Base-by-base conservation (phyloP, 495 filamentous ascomycete species). In the Aspergillus steynii region DNA sequence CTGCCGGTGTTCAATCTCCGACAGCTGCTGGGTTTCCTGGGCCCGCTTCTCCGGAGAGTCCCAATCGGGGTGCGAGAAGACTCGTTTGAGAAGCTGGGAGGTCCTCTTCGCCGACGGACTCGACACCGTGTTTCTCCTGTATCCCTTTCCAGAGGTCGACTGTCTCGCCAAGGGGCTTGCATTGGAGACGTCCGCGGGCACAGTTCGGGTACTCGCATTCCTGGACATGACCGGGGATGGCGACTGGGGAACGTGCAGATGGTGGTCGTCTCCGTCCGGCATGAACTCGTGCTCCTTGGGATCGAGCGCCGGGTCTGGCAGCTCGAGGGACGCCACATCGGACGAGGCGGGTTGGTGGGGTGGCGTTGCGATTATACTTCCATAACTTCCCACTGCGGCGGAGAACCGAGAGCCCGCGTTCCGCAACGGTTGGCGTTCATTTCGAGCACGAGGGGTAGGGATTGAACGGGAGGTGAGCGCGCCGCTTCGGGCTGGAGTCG, bases 241-340 rank as follows among this genome's bases (percentile, higher is more conserved):
- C 0, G 62, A 69, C 51, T 62, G 64, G 8, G 63, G 62, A 5
- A 37, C 45, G 14, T 51, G 52, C 29, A 52, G 61, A 12, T 34
- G 54, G 42, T 59, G 56, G 25, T 54, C 32, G 20, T 71, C 55
- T 31, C 69, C 65, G 1, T 68, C 64, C 28, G 74, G 64, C 37
- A 71, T 66, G 45, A 55, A 55, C 58, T 72, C 61, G n/a, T 69
- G 68, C 32, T 74, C 71, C 42, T 70, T 61, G 42, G 77, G 80
- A 56, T 85, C 76, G 37, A 93, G 75, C 5, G 91, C 91, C 15
- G 93, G 90, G 53, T 83, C 90, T 0, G 93, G 93, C 12, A 97
- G 81, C 63, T 89, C 84, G 5, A 88, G 79, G 1, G 73, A 80
- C 25, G 77, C 81, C n/a, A 76, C 71, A 32, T 79, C 77, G 27